Conservation (phyloP, 352 stramenopile genomes). For the Hyaloperonospora brassicae region DNA sequence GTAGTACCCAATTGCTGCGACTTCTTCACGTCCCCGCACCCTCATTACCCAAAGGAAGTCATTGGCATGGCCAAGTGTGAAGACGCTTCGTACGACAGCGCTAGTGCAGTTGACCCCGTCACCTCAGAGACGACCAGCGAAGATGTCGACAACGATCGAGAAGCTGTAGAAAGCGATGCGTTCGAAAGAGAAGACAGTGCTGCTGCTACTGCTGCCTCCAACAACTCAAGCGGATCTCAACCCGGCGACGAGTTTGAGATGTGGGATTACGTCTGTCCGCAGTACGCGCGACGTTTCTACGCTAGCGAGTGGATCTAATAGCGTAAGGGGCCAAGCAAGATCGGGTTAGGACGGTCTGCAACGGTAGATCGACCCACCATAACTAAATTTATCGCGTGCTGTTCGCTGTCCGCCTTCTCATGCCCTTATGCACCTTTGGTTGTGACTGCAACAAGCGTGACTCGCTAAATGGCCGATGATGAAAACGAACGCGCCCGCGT, state of each 20-base stretch:
- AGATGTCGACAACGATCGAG: constrained; percentile 4
- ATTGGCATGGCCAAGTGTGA: constrained; percentile 17
- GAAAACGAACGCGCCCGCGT: too few species aligned
- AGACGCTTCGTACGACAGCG: constrained; percentile 2
- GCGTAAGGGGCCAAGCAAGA: too few species aligned
- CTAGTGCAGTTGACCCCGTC: constrained; percentile 1
- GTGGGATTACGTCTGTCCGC: constrained; percentile 52
- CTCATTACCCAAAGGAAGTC: constrained; percentile 27
- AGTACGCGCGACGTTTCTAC: constrained; percentile 29
- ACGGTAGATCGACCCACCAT: too few species aligned
- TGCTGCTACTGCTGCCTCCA: not conserved
- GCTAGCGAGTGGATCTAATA: constrained; percentile 45
- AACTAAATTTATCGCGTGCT: too few species aligned
- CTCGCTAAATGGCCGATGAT: too few species aligned
- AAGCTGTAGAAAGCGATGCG: not conserved
- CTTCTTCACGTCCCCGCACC: constrained; percentile 27
- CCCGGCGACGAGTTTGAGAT: constrained; percentile 37
- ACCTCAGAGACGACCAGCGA: constrained; percentile 8
- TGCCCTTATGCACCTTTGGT: too few species aligned
- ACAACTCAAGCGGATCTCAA: constrained; percentile 3
- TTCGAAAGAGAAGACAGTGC: not conserved
- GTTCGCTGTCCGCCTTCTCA: too few species aligned
- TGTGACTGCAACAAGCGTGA: too few species aligned
- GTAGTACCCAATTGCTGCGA: constrained; percentile 32
- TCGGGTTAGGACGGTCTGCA: too few species aligned